phyloP scores from a whole-genome alignment of 2,329 filamentous ascomycete genomes.

The Fusarium zealandicum region DNA sequence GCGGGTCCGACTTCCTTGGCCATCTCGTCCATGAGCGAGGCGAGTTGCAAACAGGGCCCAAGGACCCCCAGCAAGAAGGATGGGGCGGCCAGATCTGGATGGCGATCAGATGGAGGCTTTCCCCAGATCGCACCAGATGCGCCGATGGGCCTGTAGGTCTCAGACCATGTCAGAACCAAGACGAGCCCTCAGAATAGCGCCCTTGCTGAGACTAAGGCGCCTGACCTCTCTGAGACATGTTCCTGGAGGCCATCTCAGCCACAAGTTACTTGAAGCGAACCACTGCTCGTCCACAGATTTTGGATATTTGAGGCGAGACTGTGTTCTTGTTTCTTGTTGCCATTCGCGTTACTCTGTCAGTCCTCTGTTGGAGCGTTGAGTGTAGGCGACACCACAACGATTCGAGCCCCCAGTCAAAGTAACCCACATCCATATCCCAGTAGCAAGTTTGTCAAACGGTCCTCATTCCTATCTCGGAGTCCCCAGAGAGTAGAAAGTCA shows the following conservation, averaged over 20 bases:
- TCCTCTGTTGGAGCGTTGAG: conserved; percentile 1
- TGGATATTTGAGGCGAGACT: conserved; percentile 23
- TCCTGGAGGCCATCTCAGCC: conserved; percentile 4
- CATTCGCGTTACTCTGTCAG: conserved; percentile 11
- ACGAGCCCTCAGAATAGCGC: conserved; percentile 14
- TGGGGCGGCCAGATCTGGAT: conserved; percentile 24
- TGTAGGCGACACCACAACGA: conserved; percentile 6
- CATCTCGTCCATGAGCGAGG: conserved; percentile 6
- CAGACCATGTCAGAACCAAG: conserved; percentile 15
- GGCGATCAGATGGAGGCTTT: conserved; percentile 24
- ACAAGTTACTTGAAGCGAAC: conserved; percentile 1
- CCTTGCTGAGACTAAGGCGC: neutral
- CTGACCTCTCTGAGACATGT: conserved; percentile 9
- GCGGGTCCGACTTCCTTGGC: conserved; percentile 13
- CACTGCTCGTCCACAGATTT: conserved; percentile 13
- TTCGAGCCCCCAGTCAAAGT: conserved; percentile 10
- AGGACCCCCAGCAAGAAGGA: neutral
- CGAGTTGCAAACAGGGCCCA: conserved; percentile 17
- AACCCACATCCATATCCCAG: neutral
- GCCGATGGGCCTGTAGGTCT: conserved; percentile 12
- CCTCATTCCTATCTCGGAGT: conserved; percentile 11
- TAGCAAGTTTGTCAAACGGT: conserved; percentile 25
- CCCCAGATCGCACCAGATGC: conserved; percentile 24
- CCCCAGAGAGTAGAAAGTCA: conserved; percentile 6
- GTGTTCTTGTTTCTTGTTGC: conserved; percentile 8